These are phyloP conservation scores for Apiotrichum sp. DNA, from an alignment of 1,284 basidiomycete species.

Conservation along the genomic window DNA sequence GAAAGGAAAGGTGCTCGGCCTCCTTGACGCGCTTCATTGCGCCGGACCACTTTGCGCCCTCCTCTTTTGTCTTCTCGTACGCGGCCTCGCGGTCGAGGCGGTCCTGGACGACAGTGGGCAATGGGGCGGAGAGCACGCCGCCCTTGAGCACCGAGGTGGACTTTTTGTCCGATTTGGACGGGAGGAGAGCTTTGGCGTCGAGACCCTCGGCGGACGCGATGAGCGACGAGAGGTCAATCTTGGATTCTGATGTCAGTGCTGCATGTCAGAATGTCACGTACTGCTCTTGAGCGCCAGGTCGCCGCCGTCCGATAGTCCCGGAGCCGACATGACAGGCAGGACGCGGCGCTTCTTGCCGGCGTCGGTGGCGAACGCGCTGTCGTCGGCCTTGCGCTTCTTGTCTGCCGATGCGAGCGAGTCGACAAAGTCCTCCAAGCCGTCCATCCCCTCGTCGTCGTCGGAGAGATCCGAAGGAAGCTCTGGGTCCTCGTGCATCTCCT, in stretches of 20 bases:
- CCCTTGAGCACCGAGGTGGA: conserved; percentile 53
- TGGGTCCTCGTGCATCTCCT: conserved; percentile 48
- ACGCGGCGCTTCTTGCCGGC: conserved; percentile 42
- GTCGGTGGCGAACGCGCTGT: conserved; percentile 54
- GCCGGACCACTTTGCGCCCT: conserved; percentile 88
- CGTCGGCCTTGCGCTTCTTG: conserved; percentile 65
- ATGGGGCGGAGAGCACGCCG: conserved; percentile 72
- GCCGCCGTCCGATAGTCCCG: conserved; percentile 33
- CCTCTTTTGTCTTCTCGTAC: conserved; percentile 84
- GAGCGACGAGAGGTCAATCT: conserved; percentile 49
- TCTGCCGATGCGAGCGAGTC: conserved; percentile 57
- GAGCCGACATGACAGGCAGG: conserved; percentile 44
- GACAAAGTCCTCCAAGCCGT: conserved; percentile 65
- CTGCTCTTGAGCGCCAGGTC: conserved; percentile 37
- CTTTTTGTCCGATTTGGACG: conserved; percentile 46
- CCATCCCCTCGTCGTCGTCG: conserved; percentile 57
- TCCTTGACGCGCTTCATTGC: conserved; percentile 84
- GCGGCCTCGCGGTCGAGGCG: conserved; percentile 88
- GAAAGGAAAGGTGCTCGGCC: conserved; percentile 89
- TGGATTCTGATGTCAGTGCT: conserved; percentile 32
- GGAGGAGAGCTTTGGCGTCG: conserved; percentile 47
- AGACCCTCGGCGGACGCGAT: conserved; percentile 58
- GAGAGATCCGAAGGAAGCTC: conserved; percentile 56
- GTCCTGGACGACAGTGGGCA: conserved; percentile 80
- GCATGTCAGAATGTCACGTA: conserved; percentile 16